Evolutionary conservation across 768 basidiomycete species (phyloP), one percentile per base, ranked within the genome.

Genomic region (Russula abietina): DNA sequence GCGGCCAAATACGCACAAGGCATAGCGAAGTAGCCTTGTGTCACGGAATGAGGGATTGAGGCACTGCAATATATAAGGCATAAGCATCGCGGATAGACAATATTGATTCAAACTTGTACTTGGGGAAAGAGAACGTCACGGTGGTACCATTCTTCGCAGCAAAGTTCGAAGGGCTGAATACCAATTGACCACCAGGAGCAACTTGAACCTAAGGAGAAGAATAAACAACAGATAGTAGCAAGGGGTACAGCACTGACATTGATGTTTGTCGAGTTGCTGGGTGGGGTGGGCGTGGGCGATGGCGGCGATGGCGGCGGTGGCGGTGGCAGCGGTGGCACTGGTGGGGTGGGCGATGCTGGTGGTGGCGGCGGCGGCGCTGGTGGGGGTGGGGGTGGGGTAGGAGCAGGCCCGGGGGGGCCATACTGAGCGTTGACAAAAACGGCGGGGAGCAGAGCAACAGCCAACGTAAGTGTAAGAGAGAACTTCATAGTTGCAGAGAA

Each of bases 111-210:
- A 28, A 26, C 22, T 14, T 68, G 64, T 60, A 81, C 81, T 66
- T 65, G 11, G 82, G 80, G 76, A 84, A 81, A 68, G 71, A 79
- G 73, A 84, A 84, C 3, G 79, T 81, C 33, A 84, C 77, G 4
- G 73, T 61, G n/a, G 81, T 79, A n/a, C 80, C 80, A 22, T 79
- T 77, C 6, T 76, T 22, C 0, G 83, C 83, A 17, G 71, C 77
- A 65, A 84, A 66, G 65, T 81, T 80, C 51, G 68, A 32, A 3
- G 82, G 83, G 60, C 67, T 73, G 74, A 78, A 84, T 12, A 71
- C 61, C 65, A 81, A 78, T 16, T 68, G 60, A 6, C 73, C 74
- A 17, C 74, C 67, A 49, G 74, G 62, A 6, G 72, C 75, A 36
- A 84, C 83, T 49, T 81, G 69, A 63, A 84, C 69, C 80, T 82